These are phyloP conservation scores for Komagataea norvegica DNA, from an alignment of 1,139 yeast genomes.

Conservation along the genomic window DNA sequence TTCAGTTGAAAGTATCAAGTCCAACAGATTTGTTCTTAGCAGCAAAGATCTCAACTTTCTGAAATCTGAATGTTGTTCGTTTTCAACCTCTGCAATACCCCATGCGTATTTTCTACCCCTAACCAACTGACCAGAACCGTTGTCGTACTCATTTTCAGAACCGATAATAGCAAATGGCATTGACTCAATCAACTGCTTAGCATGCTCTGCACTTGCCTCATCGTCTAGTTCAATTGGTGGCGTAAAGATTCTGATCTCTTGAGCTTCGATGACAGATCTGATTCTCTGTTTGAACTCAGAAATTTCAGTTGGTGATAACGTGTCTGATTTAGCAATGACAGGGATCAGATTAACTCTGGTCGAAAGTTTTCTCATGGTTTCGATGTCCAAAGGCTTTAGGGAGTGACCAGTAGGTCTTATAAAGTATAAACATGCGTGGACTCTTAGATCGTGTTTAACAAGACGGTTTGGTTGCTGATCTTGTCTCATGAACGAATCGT, in stretches of 20 bases:
- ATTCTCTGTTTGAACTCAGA: constrained; percentile 77
- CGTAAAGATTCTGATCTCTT: constrained; percentile 83
- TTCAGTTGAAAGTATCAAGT: constrained; percentile 81
- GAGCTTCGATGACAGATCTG: constrained; percentile 88
- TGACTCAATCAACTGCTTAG: constrained; percentile 76
- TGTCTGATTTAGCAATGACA: constrained; percentile 91
- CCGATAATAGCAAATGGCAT: constrained; percentile 96
- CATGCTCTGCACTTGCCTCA: constrained; percentile 73
- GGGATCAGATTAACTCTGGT: constrained; percentile 93
- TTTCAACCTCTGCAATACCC: constrained; percentile 97
- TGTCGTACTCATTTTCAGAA: constrained; percentile 79
- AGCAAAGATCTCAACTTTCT: constrained; percentile 83
- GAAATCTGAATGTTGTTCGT: constrained; percentile 93
- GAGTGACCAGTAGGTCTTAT: constrained; percentile 96
- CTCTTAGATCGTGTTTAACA: constrained; percentile 75
- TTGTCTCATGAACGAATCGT: constrained; percentile 89
- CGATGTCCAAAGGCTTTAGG: constrained; percentile 89
- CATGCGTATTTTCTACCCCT: constrained; percentile 94
- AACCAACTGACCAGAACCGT: constrained; percentile 68
- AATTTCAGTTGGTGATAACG: constrained; percentile 80
- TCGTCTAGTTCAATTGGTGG: constrained; percentile 79
- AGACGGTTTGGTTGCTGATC: constrained; percentile 88
- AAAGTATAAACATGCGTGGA: constrained; percentile 92
- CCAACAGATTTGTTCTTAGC: constrained; percentile 91
- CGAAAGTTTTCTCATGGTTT: constrained; percentile 82